Evolutionary conservation across 208 protist genomes (phyloP), one percentile per base, ranked within the genome.

Genomic region (Trypanosoma scelopori): DNA sequence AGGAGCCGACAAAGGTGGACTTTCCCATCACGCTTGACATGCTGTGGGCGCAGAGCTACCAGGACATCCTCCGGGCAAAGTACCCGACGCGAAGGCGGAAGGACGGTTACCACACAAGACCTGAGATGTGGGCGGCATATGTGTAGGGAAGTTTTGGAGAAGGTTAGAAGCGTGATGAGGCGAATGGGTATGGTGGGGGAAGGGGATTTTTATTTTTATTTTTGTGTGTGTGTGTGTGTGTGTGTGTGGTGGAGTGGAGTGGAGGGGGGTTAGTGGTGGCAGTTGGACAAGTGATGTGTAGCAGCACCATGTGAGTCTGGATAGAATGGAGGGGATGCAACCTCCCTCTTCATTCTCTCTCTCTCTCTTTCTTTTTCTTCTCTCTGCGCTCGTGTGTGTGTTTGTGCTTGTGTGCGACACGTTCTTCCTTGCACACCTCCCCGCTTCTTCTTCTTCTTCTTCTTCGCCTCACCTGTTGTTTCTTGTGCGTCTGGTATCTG

Each of bases 21-120:
- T 93, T 93, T 62, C 91, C 91, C 20, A 89, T 93, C 66, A 93
- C 91, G 42, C 73, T 87, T 48, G 91, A 96, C 65, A 93, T 96
- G 91, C 67, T 96, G 5, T 96, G 87, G 86, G 86, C 86, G 46
- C 87, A 80, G 23, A 76, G 85, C 53, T 96, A 93, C 57, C 87
- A 96, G 78, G 87, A 96, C 32, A 90, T 96, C 58, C 81, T 96
- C 68, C 63, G 80, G 70, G 64, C 65, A 13, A 96, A 92, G 79
- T 88, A 96, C 64, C 78, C 81, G 0, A 85, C 91, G 64, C 91
- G 69, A 56, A 80, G 76, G 42, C 85, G 91, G 45, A 91, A 89
- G 76, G 91, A 96, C 37, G 85, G 91, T 48, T 93, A 76, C 63
- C 86, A 93, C 65, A 93, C 91, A 20, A 86, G 86, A 63, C 91